phyloP scores from a whole-genome alignment of 2,329 filamentous ascomycete species.

The Bisporella sp. region DNA sequence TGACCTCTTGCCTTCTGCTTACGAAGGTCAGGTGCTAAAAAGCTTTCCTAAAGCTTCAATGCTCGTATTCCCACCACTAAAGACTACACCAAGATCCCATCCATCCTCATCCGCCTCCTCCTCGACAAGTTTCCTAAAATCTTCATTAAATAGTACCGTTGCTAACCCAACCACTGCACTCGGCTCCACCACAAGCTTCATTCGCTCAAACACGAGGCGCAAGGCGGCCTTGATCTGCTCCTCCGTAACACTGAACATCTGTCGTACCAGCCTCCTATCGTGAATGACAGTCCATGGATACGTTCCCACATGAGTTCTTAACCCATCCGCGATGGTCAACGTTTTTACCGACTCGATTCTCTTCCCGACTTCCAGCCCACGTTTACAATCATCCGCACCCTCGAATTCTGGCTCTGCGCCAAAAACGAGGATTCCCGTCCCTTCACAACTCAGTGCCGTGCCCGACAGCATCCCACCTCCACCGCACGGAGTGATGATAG shows the following conservation, averaged over 20 bases:
- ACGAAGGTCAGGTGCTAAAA: too few species aligned
- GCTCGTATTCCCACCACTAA: conserved; percentile 54
- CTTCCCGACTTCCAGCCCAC: conserved; percentile 57
- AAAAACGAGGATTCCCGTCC: conserved; percentile 70
- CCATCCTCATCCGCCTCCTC: conserved; percentile 62
- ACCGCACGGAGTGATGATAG: conserved; percentile 75
- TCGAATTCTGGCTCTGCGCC: conserved; percentile 79
- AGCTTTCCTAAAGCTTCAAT: conserved; percentile 37
- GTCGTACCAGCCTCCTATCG: conserved; percentile 60
- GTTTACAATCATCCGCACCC: conserved; percentile 75
- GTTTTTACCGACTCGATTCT: conserved; percentile 64
- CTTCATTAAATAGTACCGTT: conserved; percentile 76
- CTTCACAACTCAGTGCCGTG: conserved; percentile 67
- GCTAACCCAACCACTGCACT: conserved; percentile 80
- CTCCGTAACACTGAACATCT: conserved; percentile 69
- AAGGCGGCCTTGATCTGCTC: conserved; percentile 74
- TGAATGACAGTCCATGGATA: conserved; percentile 74
- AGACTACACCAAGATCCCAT: conserved; percentile 61
- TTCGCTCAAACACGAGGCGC: conserved; percentile 72
- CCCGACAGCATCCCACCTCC: conserved; percentile 86
- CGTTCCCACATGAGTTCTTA: conserved; percentile 74
- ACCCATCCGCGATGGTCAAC: conserved; percentile 80
- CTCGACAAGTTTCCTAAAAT: conserved; percentile 67
- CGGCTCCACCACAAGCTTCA: conserved; percentile 89
- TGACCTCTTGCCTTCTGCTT: too few species aligned